Evolutionary conservation across 208 protist species (phyloP).

Genomic region (Trypanosoma cruzi): DNA sequence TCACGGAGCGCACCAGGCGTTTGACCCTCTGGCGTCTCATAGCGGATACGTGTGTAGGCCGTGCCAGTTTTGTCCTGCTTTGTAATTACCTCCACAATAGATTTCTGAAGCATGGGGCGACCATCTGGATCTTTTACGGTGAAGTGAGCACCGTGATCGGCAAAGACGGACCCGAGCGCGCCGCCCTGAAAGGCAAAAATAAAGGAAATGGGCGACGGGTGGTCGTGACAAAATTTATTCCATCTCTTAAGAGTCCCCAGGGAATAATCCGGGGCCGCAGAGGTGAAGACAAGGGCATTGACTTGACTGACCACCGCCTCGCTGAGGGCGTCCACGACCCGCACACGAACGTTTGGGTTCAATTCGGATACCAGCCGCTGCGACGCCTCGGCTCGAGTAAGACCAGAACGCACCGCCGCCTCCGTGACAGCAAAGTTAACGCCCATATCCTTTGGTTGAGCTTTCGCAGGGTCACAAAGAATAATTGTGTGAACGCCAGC

Average conservation of each 20-base stretch:
- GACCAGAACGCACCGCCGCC: conserved; percentile 42
- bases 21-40: conserved; percentile 86
- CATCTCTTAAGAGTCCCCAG: conserved; percentile 66
- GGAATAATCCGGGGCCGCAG: conserved; percentile 69
- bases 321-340: conserved; percentile 50
- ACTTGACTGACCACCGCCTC: conserved; percentile 53
- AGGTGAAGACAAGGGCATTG: conserved; percentile 74
- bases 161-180: conserved; percentile 77
- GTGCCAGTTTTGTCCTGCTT: conserved; percentile 60
- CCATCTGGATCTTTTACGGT: conserved; percentile 86
- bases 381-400: conserved; percentile 67
- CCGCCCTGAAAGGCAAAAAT: conserved; percentile 75
- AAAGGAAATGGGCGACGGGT: conserved; percentile 71
- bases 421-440: conserved; percentile 91
- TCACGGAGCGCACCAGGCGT: conserved; percentile 77
- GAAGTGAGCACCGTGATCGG: conserved; percentile 76
- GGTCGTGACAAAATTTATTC: conserved; percentile 77
- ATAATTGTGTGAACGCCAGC: conserved; percentile 87
- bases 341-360: conserved; percentile 88
- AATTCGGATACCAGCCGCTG: conserved; percentile 76
- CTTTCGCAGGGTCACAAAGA: conserved; percentile 70
- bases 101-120: conserved; percentile 78
- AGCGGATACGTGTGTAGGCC: conserved; percentile 74
- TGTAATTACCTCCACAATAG: conserved; percentile 61
- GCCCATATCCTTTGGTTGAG: conserved; percentile 71